These are phyloP conservation scores for Lecanicillium sp. DNA, from an alignment of 2,329 filamentous ascomycete genomes.

Conservation along the genomic window DNA sequence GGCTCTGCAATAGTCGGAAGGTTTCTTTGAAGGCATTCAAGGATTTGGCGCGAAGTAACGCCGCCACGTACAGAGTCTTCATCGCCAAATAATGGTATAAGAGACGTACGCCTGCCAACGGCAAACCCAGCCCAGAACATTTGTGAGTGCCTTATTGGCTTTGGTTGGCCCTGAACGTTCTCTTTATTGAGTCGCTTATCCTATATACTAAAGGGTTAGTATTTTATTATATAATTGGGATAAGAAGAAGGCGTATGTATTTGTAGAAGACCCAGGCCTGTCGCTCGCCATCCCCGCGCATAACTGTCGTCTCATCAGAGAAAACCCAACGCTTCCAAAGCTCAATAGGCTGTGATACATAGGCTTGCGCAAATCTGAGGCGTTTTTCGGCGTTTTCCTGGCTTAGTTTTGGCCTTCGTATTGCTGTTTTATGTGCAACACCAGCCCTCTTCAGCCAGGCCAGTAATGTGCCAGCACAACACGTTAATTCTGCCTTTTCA, in stretches of 20 bases:
- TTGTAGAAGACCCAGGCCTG: neutral
- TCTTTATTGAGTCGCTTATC: neutral
- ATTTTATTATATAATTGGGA: too few species aligned
- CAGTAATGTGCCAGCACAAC: neutral
- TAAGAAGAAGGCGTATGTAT: too few species aligned
- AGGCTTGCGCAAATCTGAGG: neutral
- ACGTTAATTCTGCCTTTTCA: neutral
- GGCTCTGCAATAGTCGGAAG: neutral
- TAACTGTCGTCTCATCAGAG: neutral
- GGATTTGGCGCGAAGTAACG: neutral
- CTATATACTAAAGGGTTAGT: neutral
- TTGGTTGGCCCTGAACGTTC: neutral
- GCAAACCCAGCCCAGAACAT: neutral
- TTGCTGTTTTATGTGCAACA: too few species aligned
- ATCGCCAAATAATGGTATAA: neutral
- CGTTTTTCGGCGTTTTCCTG: neutral
- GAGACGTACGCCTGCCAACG: neutral
- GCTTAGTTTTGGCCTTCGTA: too few species aligned
- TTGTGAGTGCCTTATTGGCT: neutral
- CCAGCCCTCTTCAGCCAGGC: neutral
- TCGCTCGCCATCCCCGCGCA: too few species aligned
- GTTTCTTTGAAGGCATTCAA: neutral
- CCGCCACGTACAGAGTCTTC: neutral
- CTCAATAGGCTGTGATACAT: neutral
- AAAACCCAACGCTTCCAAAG: neutral